Evolutionary conservation across 176 grass and related monocot genomes (phyloP), one percentile per base, ranked within the genome.

Genomic region (Cenchrus purpureus): DNA sequence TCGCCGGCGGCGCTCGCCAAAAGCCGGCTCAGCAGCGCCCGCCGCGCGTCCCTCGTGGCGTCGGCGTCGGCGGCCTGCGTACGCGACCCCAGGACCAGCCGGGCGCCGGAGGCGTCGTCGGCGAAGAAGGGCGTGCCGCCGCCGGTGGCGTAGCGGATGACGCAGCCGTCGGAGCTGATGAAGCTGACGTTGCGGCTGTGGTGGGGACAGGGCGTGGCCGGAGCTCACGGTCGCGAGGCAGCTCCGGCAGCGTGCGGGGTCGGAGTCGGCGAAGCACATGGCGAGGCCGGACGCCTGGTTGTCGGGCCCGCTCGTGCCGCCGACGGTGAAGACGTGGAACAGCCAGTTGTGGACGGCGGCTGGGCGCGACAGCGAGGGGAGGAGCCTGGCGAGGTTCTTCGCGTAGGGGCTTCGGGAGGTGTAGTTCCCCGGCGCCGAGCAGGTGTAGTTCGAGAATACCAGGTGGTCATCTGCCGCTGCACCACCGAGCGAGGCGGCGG

Each of bases 241-340:
- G 19, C 1, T 8, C n/a, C 25, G 70, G 70, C 70, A 73, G 2
- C 12, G 10, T 5, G 29, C 46, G 11, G n/a, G 0, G 11, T 29
- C 10, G n/a, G 70, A n/a, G 70, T 73, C 45, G n/a, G 70, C 70
- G 46, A 14, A 73, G 70, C 70, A 73, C 70, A 73, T 28, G 70
- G 70, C 22, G 22, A 63, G 60, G 22, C 70, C 70, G 45, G 45
- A 49, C 10, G 1, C 44, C 45, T 63, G 60, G 46, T 10, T 7
- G 43, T 45, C 43, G 1, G 43, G 43, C 34, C 34, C 34, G 3
- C 34, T 34, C 6, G 43, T 7, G 43, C 4, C 43, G 44, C 44
- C 70, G 70, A 28, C 46, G 70, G 70, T 52, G 45, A 6, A n/a
- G 70, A n/a, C 51, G 70, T 10, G 70, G 70, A 73, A 73, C 70